Evolutionary conservation across 768 basidiomycete genomes (phyloP).

Genomic region (Suillus cothurnatus): DNA sequence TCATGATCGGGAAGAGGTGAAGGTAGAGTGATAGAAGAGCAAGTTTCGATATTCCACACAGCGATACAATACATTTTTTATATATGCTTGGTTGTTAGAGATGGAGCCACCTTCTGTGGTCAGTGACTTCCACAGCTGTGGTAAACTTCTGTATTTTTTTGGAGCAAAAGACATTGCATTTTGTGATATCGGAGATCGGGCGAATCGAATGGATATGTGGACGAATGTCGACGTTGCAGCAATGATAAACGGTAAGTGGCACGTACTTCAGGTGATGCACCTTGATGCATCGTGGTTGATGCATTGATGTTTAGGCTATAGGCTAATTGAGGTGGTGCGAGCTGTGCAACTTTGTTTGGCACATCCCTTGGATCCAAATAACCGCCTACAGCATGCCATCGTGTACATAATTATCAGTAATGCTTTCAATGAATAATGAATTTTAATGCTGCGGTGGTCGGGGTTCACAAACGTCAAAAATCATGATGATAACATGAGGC

Average conservation of each 20-base stretch:
- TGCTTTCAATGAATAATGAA: too few relatives aligned
- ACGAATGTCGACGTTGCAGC: not conserved
- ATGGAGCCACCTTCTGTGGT: not conserved
- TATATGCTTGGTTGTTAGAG: not conserved
- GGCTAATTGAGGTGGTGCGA: too few relatives aligned
- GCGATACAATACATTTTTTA: not conserved
- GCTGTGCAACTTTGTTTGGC: not conserved
- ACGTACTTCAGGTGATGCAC: not conserved
- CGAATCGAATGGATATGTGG: not conserved
- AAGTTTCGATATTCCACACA: not conserved
- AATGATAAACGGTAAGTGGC: not conserved
- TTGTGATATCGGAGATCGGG: not conserved
- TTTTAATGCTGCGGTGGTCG: conserved; percentile 24
- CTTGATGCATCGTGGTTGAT: not conserved
- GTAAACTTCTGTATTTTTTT: not conserved
- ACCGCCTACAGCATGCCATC: too few relatives aligned
- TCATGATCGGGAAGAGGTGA: conserved; percentile 1
- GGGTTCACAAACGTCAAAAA: conserved; percentile 12
- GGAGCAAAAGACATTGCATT: not conserved
- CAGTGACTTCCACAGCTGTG: not conserved
- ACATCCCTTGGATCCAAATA: not conserved
- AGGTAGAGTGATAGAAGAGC: not conserved
- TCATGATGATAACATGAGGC: not conserved
- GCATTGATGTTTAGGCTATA: too few relatives aligned
- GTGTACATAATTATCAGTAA: too few relatives aligned